A percentile compares a stretch with the other conserved stretches of the same genome.
These are phyloP conservation scores for Theobroma cacao DNA, from an alignment of 345 rosid species.

Conservation along the genomic window DNA sequence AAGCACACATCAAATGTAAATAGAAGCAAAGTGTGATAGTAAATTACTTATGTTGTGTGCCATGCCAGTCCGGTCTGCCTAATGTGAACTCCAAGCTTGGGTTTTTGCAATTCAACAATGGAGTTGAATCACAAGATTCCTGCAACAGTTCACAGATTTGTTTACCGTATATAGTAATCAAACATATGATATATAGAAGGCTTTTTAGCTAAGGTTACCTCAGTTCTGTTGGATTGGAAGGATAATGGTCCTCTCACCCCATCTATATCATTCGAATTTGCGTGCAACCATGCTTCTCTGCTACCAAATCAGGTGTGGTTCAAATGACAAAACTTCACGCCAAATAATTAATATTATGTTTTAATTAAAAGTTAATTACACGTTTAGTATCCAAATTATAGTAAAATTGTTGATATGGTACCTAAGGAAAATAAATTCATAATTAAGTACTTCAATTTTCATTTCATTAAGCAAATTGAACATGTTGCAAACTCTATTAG, in stretches of 20 bases:
- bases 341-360: too few relatives aligned
- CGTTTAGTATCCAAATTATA: too few relatives aligned
- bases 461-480: too few relatives aligned
- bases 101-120: conserved; percentile 34
- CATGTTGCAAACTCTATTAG: too few relatives aligned
- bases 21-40: neutral
- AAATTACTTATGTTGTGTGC: conserved; percentile 28
- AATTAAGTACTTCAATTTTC: too few relatives aligned
- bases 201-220: neutral
- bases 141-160: conserved; percentile 9
- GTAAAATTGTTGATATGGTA: too few relatives aligned
- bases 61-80: conserved; percentile 76
- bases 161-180: neutral
- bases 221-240: neutral
- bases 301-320: neutral
- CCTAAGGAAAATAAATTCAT: too few relatives aligned
- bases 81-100: conserved; percentile 75
- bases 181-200: neutral
- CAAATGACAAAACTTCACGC: neutral
- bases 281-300: neutral
- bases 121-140: conserved; percentile 25
- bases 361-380: too few relatives aligned
- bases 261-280: neutral
- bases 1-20: neutral
- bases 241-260: neutral